Conservation (phyloP, 2,329 filamentous ascomycete genomes). For the Leptosphaerulina australis region DNA sequence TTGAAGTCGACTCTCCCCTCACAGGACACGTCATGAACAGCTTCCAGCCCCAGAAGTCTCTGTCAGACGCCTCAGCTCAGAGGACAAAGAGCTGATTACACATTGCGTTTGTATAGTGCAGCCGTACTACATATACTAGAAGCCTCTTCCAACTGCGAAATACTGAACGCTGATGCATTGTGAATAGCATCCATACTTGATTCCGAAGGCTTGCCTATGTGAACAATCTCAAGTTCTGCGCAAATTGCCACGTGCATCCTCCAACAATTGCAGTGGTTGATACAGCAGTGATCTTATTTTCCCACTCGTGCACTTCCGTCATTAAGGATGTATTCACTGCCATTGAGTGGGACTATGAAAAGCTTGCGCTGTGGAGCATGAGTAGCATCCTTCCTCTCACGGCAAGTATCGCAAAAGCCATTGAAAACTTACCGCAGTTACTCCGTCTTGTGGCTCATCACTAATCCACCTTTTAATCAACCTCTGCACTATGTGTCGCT, state of each 20-base stretch:
- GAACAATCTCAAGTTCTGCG: neutral
- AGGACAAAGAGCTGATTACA: neutral
- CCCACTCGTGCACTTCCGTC: neutral
- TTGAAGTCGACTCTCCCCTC: neutral
- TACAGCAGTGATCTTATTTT: too few relatives aligned
- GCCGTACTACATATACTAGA: conserved; percentile 16
- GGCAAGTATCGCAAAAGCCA: conserved; percentile 17
- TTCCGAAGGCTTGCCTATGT: neutral
- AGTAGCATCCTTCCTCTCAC: conserved; percentile 15
- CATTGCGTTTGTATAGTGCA: conserved; percentile 9
- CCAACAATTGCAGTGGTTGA: neutral
- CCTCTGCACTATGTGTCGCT: neutral
- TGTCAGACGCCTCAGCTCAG: conserved; percentile 3
- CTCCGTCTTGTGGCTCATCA: conserved; percentile 11
- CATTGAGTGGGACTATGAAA: neutral
- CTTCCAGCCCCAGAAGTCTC: neutral
- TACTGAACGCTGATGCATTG: conserved; percentile 20
- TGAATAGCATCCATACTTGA: conserved; percentile 17
- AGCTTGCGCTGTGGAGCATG: conserved; percentile 1
- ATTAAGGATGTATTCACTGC: neutral
- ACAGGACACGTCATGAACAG: neutral
- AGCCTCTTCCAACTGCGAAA: conserved; percentile 12
- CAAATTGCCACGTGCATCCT: neutral
- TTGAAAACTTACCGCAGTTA: conserved; percentile 21
- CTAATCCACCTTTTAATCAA: conserved; percentile 8